These are phyloP conservation scores for Viola odorata DNA, from an alignment of 345 rosid species.

Conservation along the genomic window DNA sequence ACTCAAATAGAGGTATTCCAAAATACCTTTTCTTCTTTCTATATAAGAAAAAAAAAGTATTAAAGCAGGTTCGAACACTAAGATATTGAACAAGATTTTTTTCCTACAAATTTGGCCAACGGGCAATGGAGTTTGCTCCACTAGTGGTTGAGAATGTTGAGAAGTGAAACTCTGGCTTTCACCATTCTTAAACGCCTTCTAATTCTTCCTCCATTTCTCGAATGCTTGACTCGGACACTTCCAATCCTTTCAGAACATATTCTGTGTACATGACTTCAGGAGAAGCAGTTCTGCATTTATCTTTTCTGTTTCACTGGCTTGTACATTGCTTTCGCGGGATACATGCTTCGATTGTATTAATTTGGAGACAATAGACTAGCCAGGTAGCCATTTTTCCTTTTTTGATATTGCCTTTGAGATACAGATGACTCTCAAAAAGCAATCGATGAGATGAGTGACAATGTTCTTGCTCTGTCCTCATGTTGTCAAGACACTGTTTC, in stretches of 20 bases:
- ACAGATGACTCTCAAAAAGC: no score
- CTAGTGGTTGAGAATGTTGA: neutral
- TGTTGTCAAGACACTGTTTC: no score
- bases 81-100: no score
- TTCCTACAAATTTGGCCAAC: no score
- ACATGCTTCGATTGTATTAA: conserved; percentile 8
- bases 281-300: conserved; percentile 8
- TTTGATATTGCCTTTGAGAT: no score
- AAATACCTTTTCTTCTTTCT: no score
- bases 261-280: conserved; percentile 6
- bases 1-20: no score
- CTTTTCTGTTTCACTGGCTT: neutral
- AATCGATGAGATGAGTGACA: no score
- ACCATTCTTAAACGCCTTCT: neutral
- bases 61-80: no score
- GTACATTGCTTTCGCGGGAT: neutral
- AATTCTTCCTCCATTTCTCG: neutral
- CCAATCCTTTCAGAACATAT: neutral
- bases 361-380: conserved; percentile 15
- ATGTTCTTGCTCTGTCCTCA: no score
- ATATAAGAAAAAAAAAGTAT: no score
- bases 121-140: no score
- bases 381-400: neutral
- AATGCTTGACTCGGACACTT: conserved; percentile 1
- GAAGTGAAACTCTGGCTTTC: neutral